phyloP scores from a whole-genome alignment of 2,329 filamentous ascomycete species.

The Fusarium phyllophilum region DNA sequence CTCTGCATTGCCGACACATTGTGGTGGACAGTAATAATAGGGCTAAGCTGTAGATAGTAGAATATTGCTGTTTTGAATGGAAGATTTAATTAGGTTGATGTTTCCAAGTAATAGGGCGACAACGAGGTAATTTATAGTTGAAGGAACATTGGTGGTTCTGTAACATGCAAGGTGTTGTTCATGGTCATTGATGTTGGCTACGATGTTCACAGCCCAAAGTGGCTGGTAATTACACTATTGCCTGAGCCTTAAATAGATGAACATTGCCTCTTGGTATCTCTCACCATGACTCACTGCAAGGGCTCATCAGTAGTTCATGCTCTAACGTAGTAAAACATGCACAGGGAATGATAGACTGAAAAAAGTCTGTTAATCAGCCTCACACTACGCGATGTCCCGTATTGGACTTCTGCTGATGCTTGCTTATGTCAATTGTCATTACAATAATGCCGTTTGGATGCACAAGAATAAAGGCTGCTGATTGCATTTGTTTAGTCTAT shows the following conservation, averaged over 20 bases:
- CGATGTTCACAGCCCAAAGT: not conserved
- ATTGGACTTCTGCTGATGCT: not conserved
- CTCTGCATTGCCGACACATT: not conserved
- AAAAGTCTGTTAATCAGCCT: not conserved
- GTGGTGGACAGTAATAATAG: fast-evolving
- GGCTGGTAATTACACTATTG: no score
- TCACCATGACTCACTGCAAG: not conserved
- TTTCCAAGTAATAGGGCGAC: not conserved
- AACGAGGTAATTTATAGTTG: not conserved
- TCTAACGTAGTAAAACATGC: fast-evolving
- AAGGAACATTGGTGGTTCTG: fast-evolving
- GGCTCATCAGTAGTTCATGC: fast-evolving
- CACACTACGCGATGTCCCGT: fast-evolving
- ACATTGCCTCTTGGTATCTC: not conserved
- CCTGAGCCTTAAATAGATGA: fast-evolving
- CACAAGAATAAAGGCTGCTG: fast-evolving
- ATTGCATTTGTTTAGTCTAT: fast-evolving
- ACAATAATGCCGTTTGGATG: fast-evolving
- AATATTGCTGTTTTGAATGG: no score
- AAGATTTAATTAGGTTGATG: not conserved
- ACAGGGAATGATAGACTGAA: not conserved
- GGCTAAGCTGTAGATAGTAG: no score
- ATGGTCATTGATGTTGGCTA: not conserved
- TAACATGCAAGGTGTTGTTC: not conserved
- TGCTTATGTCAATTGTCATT: fast-evolving